Conservation (phyloP, 257 asterid species). For the Solanum piurae region DNA sequence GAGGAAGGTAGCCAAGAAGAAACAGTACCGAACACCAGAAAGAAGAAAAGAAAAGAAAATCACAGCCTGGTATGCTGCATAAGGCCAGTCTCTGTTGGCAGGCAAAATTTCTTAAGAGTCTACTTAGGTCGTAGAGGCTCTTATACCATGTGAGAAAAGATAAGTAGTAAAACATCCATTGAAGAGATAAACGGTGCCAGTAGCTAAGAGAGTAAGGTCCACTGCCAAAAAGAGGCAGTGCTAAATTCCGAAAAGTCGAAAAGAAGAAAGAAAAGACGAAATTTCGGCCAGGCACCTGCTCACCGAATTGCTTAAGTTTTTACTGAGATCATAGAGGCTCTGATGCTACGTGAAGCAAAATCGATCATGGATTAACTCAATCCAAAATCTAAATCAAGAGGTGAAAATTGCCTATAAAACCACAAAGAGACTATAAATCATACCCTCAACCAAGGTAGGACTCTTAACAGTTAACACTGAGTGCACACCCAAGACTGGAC, state of each 20-base stretch:
- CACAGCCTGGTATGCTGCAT: neutral
- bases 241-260: neutral
- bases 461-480: neutral
- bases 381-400: neutral
- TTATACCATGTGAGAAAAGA: neutral
- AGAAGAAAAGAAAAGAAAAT: neutral
- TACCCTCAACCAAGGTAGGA: neutral
- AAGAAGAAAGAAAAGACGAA: neutral
- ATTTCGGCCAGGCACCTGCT: neutral
- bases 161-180: neutral
- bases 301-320: neutral
- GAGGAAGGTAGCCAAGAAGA: neutral
- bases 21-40: neutral
- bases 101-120: neutral
- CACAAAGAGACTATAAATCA: neutral
- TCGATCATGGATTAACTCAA: neutral
- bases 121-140: neutral
- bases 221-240: neutral
- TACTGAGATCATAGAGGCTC: neutral
- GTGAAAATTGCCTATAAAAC: neutral
- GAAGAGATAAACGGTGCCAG: neutral
- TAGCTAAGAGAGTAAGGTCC: neutral
- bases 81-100: neutral
- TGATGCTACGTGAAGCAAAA: neutral
- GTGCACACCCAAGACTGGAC: too few relatives aligned